phyloP scores from a whole-genome alignment of 2,329 filamentous ascomycete genomes.

The Diaporthe destruens region DNA sequence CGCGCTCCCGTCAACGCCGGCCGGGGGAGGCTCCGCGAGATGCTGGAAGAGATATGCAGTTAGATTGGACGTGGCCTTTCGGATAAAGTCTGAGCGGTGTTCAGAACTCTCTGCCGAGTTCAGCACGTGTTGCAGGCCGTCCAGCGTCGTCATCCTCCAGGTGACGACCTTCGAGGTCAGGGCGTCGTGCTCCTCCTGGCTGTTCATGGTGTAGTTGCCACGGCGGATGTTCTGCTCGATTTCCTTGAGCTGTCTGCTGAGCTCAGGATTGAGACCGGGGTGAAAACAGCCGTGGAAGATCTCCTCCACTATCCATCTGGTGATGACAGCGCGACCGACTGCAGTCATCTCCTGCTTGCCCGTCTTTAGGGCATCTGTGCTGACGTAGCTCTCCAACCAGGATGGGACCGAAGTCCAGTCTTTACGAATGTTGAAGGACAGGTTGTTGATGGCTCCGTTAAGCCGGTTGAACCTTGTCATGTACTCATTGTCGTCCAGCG shows the following conservation, averaged over 20 bases:
- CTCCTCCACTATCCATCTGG: conserved; percentile 90
- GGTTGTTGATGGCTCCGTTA: conserved; percentile 93
- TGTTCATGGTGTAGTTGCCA: conserved; percentile 79
- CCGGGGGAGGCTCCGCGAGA: conserved; percentile 80
- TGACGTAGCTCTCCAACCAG: conserved; percentile 86
- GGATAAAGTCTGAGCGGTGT: conserved; percentile 77
- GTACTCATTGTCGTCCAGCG: conserved; percentile 96
- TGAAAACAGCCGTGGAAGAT: conserved; percentile 95
- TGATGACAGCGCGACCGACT: conserved; percentile 88
- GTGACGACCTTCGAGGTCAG: conserved; percentile 88
- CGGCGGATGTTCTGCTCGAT: conserved; percentile 90
- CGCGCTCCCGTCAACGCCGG: conserved; percentile 87
- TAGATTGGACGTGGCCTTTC: conserved; percentile 76
- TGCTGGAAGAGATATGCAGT: conserved; percentile 79
- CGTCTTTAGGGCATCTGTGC: conserved; percentile 84
- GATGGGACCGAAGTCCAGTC: conserved; percentile 86
- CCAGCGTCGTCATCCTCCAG: conserved; percentile 93
- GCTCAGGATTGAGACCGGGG: conserved; percentile 80
- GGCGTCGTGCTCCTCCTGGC: conserved; percentile 89
- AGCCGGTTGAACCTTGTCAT: conserved; percentile 88
- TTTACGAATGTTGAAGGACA: conserved; percentile 96
- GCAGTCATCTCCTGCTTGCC: conserved; percentile 99
- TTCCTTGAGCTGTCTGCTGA: conserved; percentile 84
- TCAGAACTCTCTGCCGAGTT: conserved; percentile 74
- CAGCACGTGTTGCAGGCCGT: conserved; percentile 83